Evolutionary conservation across 169 alveolate species (phyloP), one percentile per base, ranked within the genome.

Genomic region (Amoebophrya sp.): DNA sequence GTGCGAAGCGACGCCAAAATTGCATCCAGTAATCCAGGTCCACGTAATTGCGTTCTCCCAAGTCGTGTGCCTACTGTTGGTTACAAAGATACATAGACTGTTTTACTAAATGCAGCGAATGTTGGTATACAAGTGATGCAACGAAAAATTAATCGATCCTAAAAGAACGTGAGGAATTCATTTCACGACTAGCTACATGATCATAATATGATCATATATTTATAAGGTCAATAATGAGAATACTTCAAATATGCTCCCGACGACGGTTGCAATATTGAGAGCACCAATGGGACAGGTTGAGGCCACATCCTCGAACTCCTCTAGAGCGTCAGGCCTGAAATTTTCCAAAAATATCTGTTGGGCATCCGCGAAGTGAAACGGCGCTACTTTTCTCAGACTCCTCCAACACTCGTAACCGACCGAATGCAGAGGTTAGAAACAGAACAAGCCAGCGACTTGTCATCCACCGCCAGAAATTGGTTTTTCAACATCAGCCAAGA

Each of bases 41-140:
- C 38, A 65, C 36, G 83, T 65, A 65, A 26, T 65, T 65, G 39
- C 26, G 83, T 36, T 65, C 83, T 26, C 83, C 83, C 1, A 65
- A 36, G 83, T 65, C 83, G 83, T 65, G 83, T 29, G 83, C 83
- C 83, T 65, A n/a, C n/a, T n/a, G n/a, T n/a, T n/a, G n/a, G n/a
- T n/a, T n/a, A n/a, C n/a, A n/a, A n/a, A n/a, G n/a, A n/a, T n/a
- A n/a, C n/a, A n/a, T n/a, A n/a, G n/a, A n/a, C n/a, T n/a, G n/a
- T n/a, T n/a, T n/a, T n/a, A n/a, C n/a, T n/a, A n/a, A n/a, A n/a
- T n/a, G n/a, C n/a, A n/a, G n/a, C n/a, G n/a, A n/a, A n/a, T n/a
- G n/a, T n/a, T n/a, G n/a, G n/a, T n/a, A n/a, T n/a, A n/a, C n/a
- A n/a, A n/a, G n/a, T n/a, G n/a, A n/a, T n/a, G n/a, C n/a, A n/a